Evolutionary conservation across 1,284 basidiomycete genomes (phyloP).

Genomic region (Fomitopsis pinicola): DNA sequence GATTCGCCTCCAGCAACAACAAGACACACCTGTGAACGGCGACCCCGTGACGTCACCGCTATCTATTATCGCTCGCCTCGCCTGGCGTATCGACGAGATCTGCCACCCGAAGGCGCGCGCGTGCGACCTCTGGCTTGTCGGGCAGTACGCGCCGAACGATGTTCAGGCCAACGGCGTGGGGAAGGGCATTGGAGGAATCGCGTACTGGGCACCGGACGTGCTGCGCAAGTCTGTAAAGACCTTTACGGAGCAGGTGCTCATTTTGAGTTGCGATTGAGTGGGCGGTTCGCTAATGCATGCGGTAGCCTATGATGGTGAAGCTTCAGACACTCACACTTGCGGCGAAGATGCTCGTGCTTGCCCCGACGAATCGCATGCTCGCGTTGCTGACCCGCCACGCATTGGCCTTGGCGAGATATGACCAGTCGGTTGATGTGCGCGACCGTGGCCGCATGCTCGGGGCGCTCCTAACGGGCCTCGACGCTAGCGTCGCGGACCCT

Average conservation of each 20-base stretch:
- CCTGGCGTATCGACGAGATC: constrained; percentile 73
- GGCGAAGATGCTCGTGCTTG: constrained; percentile 74
- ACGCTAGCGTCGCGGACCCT: constrained; percentile 34
- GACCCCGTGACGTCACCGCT: constrained; percentile 43
- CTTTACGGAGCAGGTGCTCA: constrained; percentile 65
- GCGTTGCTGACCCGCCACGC: constrained; percentile 65
- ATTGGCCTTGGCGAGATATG: constrained; percentile 84
- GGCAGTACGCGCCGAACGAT: constrained; percentile 64
- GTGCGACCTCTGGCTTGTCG: constrained; percentile 87
- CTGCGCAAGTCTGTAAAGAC: constrained; percentile 71
- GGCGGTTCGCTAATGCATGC: neutral
- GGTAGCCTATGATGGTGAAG: constrained; percentile 64
- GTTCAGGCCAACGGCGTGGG: constrained; percentile 12
- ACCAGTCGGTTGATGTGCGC: constrained; percentile 82
- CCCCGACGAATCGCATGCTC: constrained; percentile 50
- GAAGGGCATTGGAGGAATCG: constrained; percentile 40
- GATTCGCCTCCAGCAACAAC: constrained; percentile 43
- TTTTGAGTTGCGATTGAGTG: neutral
- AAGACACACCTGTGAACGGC: constrained; percentile 14
- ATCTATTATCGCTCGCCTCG: constrained; percentile 71
- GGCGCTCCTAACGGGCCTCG: constrained; percentile 63
- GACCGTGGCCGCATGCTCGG: constrained; percentile 81
- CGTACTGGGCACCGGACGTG: constrained; percentile 81
- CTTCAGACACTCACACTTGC: constrained; percentile 81
- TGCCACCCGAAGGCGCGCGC: constrained; percentile 75